Conservation (phyloP, 768 basidiomycete species). For the Mycena latifolia region DNA sequence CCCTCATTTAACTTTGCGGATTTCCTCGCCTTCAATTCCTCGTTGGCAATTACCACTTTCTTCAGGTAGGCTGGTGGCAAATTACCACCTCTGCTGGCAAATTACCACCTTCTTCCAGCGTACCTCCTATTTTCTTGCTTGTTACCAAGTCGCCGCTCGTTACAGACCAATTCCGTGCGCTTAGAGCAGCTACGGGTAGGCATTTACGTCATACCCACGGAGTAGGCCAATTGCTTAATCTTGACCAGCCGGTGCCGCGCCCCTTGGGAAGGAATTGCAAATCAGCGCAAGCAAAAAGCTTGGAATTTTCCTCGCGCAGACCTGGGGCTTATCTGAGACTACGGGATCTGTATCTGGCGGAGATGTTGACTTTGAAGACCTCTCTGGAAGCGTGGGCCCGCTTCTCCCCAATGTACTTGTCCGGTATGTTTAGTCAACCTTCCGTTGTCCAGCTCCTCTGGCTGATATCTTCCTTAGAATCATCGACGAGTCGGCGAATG, state of each 20-base stretch:
- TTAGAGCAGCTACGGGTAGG: slow-evolving; percentile 17
- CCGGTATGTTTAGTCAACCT: background rate
- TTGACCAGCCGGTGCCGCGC: slow-evolving; percentile 29
- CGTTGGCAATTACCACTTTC: too few species aligned
- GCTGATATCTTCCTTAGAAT: slow-evolving; percentile 7
- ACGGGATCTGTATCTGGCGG: slow-evolving; percentile 20
- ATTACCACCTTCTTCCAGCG: slow-evolving; percentile 29
- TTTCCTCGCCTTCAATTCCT: slow-evolving; percentile 25
- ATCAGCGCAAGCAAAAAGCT: slow-evolving; percentile 23
- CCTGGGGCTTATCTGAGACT: slow-evolving; percentile 32
- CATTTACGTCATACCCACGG: too few species aligned
- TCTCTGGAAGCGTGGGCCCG: slow-evolving; percentile 23
- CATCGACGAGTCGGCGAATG: slow-evolving; percentile 27
- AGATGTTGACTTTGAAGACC: slow-evolving; percentile 18
- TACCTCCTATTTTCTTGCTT: slow-evolving; percentile 29
- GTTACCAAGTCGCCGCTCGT: slow-evolving; percentile 29
- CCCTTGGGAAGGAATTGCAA: slow-evolving; percentile 29
- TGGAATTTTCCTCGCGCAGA: slow-evolving; percentile 25
- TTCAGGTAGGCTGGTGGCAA: too few species aligned
- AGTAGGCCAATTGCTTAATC: too few species aligned
- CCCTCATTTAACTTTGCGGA: slow-evolving; percentile 30
- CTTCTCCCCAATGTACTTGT: slow-evolving; percentile 6
- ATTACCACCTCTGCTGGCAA: too few species aligned
- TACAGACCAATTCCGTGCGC: slow-evolving; percentile 21
- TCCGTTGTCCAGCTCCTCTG: background rate